These are phyloP conservation scores for Trypanosoma brucei DNA, from an alignment of 208 protist species.

Conservation along the genomic window DNA sequence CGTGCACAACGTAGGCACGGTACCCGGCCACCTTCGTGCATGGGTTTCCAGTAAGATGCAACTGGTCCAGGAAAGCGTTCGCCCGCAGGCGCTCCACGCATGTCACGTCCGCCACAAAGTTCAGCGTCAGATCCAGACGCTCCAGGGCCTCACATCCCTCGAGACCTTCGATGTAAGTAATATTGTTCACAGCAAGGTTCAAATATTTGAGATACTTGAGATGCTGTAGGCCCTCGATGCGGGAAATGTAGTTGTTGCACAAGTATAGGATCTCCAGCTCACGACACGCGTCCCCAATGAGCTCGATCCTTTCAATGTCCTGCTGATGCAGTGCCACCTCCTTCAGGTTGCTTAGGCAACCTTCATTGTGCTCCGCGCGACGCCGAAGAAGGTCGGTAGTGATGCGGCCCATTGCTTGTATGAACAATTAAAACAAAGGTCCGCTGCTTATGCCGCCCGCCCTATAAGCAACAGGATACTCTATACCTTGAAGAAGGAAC, in stretches of 20 bases:
- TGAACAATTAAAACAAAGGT: neutral
- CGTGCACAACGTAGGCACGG: constrained; percentile 87
- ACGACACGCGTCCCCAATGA: constrained; percentile 78
- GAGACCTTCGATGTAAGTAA: constrained; percentile 90
- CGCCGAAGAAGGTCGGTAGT: constrained; percentile 91
- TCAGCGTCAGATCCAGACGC: constrained; percentile 96
- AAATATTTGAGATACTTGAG: constrained; percentile 96
- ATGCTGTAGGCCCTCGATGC: constrained; percentile 92
- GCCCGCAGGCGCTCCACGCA: constrained; percentile 67
- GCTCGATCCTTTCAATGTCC: constrained; percentile 92
- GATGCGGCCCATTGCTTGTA: constrained; percentile 66
- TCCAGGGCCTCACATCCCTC: constrained; percentile 92
- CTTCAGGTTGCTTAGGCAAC: constrained; percentile 89
- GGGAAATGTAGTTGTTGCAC: constrained; percentile 95
- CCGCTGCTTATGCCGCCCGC: neutral
- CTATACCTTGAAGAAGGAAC: no score
- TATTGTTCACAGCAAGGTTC: constrained; percentile 97
- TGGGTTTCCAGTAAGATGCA: constrained; percentile 95
- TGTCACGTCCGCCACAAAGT: constrained; percentile 92
- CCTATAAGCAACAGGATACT: no score
- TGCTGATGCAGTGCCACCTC: constrained; percentile 96
- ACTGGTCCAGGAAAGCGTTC: constrained; percentile 81
- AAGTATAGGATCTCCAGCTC: constrained; percentile 95
- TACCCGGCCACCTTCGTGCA: constrained; percentile 89
- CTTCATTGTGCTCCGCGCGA: constrained; percentile 97